Evolutionary conservation across 305 asterid species (phyloP), one percentile per base, ranked within the genome.

Genomic region (Plantago rigida): DNA sequence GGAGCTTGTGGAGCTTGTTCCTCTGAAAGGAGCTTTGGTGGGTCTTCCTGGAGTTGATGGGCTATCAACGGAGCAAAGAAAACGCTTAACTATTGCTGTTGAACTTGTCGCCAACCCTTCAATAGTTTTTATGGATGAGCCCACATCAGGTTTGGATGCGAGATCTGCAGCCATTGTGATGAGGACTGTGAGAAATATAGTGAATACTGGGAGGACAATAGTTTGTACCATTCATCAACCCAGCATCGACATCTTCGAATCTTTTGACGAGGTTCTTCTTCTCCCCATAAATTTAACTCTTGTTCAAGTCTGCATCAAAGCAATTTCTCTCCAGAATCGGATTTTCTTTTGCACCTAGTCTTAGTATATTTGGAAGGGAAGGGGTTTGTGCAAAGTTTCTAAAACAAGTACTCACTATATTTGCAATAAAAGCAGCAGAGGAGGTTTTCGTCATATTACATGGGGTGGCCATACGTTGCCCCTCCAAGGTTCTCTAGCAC

Each of bases 141-240:
- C 97, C 68, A 90, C 97, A 29, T 87, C 97, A 56, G 97, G 97
- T 44, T 79, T 90, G 84, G 97, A 90, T 71, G 97, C 97, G 54
- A 85, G 97, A 74, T 77, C 97, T 72, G 97, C 97, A 36, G 97
- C 97, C 62, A 90, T 90, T 66, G 97, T 90, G 74, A 90, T 90
- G 97, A 81, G 97, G 81, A 90, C 97, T 44, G 97, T 90, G 74
- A 81, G 97, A 72, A 90, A 90, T 76, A 85, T 90, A 39, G 97
- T 90, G 51, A 90, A 90, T 75, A 90, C 97, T 28, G 96, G 95
- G 68, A 74, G 97, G 78, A 90, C 97, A 60, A 90, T 90, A 69
- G 97, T 90, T 74, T 90, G 97, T 77, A 90, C 97, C 41, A 90
- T 90, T 72, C 97, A 90, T 75, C 97, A 90, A 65, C 97, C 97